Evolutionary conservation across 2,329 filamentous ascomycete species (phyloP).

Genomic region (Xylariomycetidae sp.): DNA sequence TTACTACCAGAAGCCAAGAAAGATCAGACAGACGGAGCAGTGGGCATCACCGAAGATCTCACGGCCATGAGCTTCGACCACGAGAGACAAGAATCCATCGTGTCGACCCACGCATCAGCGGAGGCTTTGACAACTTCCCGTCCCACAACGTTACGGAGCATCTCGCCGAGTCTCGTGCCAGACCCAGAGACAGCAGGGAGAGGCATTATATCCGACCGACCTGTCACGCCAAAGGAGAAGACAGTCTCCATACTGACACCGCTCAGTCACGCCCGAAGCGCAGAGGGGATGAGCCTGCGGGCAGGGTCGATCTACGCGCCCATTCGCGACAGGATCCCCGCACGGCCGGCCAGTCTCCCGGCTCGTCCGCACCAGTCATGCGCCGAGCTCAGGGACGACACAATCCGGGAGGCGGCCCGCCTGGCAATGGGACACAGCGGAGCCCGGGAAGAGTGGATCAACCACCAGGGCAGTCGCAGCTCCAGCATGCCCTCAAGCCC

Average conservation of each 20-base stretch:
- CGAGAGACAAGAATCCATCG: constrained; percentile 7
- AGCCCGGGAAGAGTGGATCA: too few relatives aligned
- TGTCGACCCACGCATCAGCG: constrained; percentile 4
- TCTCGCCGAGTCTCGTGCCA: constrained; percentile 20
- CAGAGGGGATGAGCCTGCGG: too few relatives aligned
- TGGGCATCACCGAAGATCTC: constrained; percentile 5
- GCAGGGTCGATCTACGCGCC: too few relatives aligned
- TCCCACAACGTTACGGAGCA: constrained; percentile 20
- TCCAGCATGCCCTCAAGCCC: constrained; percentile 9
- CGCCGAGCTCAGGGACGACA: constrained; percentile 11
- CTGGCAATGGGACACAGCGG: constrained; percentile 22
- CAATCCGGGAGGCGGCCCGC: constrained; percentile 21
- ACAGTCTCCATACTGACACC: background rate
- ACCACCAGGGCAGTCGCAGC: constrained; percentile 11
- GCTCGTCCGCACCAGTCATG: constrained; percentile 6
- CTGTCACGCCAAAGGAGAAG: constrained; percentile 10
- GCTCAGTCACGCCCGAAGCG: background rate
- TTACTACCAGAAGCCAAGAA: constrained; percentile 1
- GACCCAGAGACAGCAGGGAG: constrained; percentile 18
- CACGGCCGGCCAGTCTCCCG: too few relatives aligned
- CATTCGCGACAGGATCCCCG: too few relatives aligned
- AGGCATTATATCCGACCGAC: constrained; percentile 19
- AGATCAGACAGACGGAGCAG: constrained; percentile 3
- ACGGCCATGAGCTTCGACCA: constrained; percentile 5
- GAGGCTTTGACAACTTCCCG: constrained; percentile 19